Conservation (phyloP, 2,329 filamentous ascomycete species). For the Colletotrichum kahawae region DNA sequence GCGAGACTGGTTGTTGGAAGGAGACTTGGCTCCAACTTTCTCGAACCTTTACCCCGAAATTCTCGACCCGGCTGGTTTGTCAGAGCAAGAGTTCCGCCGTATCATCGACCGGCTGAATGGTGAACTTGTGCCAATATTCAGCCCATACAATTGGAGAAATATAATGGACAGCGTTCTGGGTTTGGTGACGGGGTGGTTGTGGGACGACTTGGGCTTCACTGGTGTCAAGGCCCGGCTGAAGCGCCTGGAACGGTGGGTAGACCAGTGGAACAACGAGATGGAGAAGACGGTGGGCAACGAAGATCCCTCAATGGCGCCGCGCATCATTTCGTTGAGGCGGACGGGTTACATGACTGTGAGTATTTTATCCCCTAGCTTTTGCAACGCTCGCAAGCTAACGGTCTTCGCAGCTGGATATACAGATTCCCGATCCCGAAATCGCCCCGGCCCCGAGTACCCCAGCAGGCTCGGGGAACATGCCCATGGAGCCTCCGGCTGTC, state of each 20-base stretch:
- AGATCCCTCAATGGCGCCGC: conserved; percentile 62
- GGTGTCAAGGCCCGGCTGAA: conserved; percentile 74
- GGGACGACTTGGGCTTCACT: conserved; percentile 87
- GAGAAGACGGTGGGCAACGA: conserved; percentile 59
- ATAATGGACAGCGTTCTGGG: conserved; percentile 81
- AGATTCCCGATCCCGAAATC: conserved; percentile 80
- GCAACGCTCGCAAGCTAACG: conserved; percentile 26
- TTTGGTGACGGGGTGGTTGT: conserved; percentile 87
- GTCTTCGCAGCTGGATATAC: conserved; percentile 71
- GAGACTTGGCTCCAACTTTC: conserved; percentile 90
- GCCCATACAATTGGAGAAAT: conserved; percentile 78
- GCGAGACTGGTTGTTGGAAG: conserved; percentile 88
- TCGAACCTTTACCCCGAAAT: conserved; percentile 97
- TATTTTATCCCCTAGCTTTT: conserved; percentile 7
- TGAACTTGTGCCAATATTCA: conserved; percentile 77
- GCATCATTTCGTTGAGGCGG: conserved; percentile 77
- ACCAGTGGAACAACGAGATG: conserved; percentile 82
- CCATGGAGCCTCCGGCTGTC: conserved; percentile 15
- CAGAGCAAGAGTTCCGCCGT: conserved; percentile 84
- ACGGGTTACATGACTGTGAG: conserved; percentile 88
- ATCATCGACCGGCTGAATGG: conserved; percentile 84
- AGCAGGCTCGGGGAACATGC: conserved; percentile 7
- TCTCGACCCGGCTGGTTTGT: conserved; percentile 80
- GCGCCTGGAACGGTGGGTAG: conserved; percentile 79
- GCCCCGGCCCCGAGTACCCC: conserved; percentile 54